Conservation (phyloP, 148 eudicot genomes). For the Chenopodium berlandieri region DNA sequence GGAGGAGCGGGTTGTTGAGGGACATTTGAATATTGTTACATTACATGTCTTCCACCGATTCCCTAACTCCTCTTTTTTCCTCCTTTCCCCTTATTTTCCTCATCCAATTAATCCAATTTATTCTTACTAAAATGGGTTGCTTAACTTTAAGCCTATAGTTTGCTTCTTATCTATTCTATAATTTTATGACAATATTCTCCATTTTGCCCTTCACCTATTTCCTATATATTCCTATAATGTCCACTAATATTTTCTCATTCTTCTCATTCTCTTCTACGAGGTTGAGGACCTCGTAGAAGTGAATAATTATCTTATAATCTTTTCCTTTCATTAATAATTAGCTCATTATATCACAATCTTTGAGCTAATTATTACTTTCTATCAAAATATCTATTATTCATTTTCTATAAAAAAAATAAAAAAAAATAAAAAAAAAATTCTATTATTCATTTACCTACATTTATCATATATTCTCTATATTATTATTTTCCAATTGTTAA, state of each 20-base stretch:
- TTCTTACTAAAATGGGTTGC: slow-evolving; percentile 5
- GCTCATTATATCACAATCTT: background rate
- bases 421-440: too few species aligned
- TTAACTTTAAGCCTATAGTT: slow-evolving; percentile 14
- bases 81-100: slow-evolving; percentile 18
- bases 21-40: slow-evolving; percentile 19
- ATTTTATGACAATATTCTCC: background rate
- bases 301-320: background rate
- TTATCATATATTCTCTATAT: background rate
- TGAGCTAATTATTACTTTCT: too few species aligned
- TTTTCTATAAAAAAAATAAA: too few species aligned
- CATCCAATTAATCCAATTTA: background rate
- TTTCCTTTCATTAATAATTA: background rate
- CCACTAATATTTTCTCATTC: background rate
- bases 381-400: too few species aligned
- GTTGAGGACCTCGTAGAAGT: slow-evolving; percentile 19
- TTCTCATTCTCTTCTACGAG: slow-evolving; percentile 21
- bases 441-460: too few species aligned
- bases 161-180: background rate
- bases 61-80: background rate
- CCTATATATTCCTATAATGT: slow-evolving; percentile 26
- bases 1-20: slow-evolving; percentile 30
- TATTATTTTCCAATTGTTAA: background rate
- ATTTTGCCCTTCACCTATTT: slow-evolving; percentile 5
- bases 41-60: slow-evolving; percentile 19